Evolutionary conservation across 495 filamentous ascomycete genomes (phyloP).

Genomic region (Penicillium coffeae): DNA sequence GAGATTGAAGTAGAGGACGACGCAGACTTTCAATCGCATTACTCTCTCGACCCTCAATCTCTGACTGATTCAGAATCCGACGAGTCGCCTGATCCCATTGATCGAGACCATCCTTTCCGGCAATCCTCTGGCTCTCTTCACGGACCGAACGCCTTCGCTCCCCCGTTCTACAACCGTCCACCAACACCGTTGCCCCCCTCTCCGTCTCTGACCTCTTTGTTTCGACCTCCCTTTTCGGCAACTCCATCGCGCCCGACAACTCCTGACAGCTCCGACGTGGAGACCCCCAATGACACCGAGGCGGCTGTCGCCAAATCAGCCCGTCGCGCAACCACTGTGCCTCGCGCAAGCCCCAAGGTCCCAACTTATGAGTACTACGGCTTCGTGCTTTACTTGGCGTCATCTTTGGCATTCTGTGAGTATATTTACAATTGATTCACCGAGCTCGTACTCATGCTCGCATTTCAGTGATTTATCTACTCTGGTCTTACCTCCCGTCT

Average conservation of each 20-base stretch:
- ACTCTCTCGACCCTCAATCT: constrained; percentile 37
- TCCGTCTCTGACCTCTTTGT: constrained; percentile 90
- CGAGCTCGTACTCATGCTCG: neutral
- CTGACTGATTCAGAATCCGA: constrained; percentile 42
- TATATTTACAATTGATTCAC: neutral
- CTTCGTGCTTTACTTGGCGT: constrained; percentile 90
- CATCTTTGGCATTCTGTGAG: constrained; percentile 66
- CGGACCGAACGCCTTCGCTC: constrained; percentile 63
- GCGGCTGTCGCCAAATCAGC: constrained; percentile 61
- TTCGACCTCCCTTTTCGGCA: constrained; percentile 66
- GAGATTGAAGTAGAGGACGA: constrained; percentile 39
- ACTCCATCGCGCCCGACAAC: constrained; percentile 84
- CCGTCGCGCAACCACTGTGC: constrained; percentile 65
- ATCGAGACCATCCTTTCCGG: constrained; percentile 38
- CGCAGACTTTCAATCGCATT: constrained; percentile 47
- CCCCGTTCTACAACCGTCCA: constrained; percentile 83
- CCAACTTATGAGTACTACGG: constrained; percentile 99
- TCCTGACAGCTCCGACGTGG: constrained; percentile 84
- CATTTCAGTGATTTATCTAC: constrained; percentile 70
- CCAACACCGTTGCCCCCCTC: constrained; percentile 90
- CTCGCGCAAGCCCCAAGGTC: constrained; percentile 84
- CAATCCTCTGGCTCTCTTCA: constrained; percentile 42
- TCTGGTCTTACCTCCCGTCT: constrained; percentile 92
- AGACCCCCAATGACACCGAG: constrained; percentile 60
- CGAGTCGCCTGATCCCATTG: constrained; percentile 32